These are phyloP conservation scores for Candida maltosa DNA, from an alignment of 805 yeast genomes.

Conservation along the genomic window DNA sequence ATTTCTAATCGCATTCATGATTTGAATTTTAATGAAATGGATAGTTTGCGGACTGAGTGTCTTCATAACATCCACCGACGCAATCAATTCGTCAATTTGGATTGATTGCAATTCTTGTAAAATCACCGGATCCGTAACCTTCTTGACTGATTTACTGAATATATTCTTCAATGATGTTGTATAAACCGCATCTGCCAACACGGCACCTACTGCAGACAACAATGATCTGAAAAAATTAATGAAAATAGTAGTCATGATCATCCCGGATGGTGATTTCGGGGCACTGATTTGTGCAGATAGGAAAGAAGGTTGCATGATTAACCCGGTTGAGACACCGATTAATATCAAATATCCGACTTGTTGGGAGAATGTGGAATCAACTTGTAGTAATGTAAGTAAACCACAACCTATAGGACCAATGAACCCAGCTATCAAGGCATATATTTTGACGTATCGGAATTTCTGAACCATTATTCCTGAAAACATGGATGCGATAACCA, in stretches of 20 bases:
- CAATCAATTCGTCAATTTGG: slow-evolving; percentile 10
- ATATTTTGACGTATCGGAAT: slow-evolving; percentile 28
- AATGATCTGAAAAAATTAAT: slow-evolving; percentile 28
- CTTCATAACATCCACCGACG: slow-evolving; percentile 4
- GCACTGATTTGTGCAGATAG: slow-evolving; percentile 36
- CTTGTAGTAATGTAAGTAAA: slow-evolving; percentile 23
- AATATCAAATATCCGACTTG: slow-evolving; percentile 32
- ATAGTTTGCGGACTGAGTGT: slow-evolving; percentile 19
- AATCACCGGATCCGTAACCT: slow-evolving; percentile 7
- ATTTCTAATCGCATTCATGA: slow-evolving; percentile 37
- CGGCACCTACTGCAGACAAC: slow-evolving; percentile 31
- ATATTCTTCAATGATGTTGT: slow-evolving; percentile 10
- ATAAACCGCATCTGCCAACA: slow-evolving; percentile 13
- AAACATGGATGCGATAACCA: slow-evolving; percentile 26
- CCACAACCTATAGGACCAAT: slow-evolving; percentile 35
- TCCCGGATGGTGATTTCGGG: slow-evolving; percentile 33
- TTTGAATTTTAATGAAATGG: slow-evolving; percentile 20
- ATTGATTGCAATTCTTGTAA: slow-evolving; percentile 5
- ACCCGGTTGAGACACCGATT: slow-evolving; percentile 32
- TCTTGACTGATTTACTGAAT: slow-evolving; percentile 6
- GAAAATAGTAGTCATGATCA: slow-evolving; percentile 32
- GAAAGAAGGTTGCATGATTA: slow-evolving; percentile 34
- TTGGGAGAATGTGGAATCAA: slow-evolving; percentile 16
- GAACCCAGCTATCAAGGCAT: slow-evolving; percentile 26
- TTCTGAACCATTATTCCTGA: slow-evolving; percentile 29